Evolutionary conservation across 2,329 filamentous ascomycete genomes (phyloP), one percentile per base, ranked within the genome.

Genomic region (Curvularia eragrostidis): DNA sequence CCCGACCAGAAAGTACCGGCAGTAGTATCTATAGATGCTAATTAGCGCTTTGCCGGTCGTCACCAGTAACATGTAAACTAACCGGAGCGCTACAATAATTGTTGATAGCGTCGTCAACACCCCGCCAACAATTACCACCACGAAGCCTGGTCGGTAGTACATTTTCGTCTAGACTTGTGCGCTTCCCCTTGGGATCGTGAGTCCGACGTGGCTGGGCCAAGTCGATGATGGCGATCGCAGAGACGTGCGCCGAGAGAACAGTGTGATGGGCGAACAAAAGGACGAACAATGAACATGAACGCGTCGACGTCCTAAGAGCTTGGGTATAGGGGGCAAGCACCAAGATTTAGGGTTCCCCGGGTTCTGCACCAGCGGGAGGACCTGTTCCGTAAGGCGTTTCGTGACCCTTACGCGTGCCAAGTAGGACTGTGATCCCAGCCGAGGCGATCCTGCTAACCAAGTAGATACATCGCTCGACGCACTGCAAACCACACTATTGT

Each of bases 21-120:
- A 74, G 55, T 71, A 76, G 56, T 74, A 76, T 52, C 74, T 75
- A 42, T 52, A 32, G 15, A 24, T 15, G 12, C 24, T 15, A 23
- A 36, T 66, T 32, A 66, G 58, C 44, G 23, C n/a, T 28, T 21
- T 7, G 4, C 39, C 12, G 9, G 23, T 23, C 5, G 19, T 36
- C 15, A n/a, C 23, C 9, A 46, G 30, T 6, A 7, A 18, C 34
- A 39, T 21, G n/a, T 23, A 23, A 34, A 59, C 68, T 38, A 60
- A 76, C 73, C 73, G 71, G 39, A 75, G 54, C 0, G 52, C 64
- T 42, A 76, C 68, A 12, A 76, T 58, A 13, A 76, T 54, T 6
- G 72, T 76, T n/a, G 73, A 75, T 26, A 75, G 38, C 36, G 68
- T 67, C n/a, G 74, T 76, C 62, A 76, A 61, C n/a, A 66, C 72